phyloP scores from a whole-genome alignment of 148 eudicot genomes.

The Rhododendron molle region DNA sequence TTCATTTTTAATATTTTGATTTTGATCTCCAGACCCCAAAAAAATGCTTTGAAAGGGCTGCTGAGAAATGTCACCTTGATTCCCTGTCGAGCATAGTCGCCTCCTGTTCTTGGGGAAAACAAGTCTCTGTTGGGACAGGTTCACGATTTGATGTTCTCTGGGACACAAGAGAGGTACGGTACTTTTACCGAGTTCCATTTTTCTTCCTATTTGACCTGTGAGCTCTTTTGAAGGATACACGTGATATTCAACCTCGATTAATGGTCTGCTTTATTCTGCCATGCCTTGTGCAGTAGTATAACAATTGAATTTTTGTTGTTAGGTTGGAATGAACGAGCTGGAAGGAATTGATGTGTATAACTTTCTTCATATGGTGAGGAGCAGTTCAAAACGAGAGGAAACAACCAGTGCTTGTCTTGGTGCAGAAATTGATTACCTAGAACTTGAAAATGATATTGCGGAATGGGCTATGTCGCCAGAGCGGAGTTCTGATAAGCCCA shows the following conservation, averaged over 20 bases:
- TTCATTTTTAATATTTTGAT: not conserved
- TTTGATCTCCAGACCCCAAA: slow-evolving; percentile 59
- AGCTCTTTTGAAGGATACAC: not conserved
- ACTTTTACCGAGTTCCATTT: not conserved
- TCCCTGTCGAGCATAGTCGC: slow-evolving; percentile 82
- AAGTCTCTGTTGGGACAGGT: slow-evolving; percentile 92
- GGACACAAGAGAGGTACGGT: slow-evolving; percentile 68
- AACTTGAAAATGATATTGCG: slow-evolving; percentile 40
- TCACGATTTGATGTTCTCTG: slow-evolving; percentile 75
- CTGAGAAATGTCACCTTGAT: slow-evolving; percentile 88
- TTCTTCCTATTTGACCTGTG: not conserved
- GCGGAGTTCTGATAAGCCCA: slow-evolving; percentile 43
- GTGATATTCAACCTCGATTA: not conserved
- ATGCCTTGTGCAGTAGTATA: not conserved
- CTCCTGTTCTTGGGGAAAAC: slow-evolving; percentile 98
- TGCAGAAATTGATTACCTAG: slow-evolving; percentile 57
- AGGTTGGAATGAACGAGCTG: slow-evolving; percentile 42
- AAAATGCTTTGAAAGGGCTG: slow-evolving; percentile 90
- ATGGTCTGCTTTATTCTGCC: not conserved
- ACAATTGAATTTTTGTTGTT: slow-evolving; percentile 13
- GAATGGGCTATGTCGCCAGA: slow-evolving; percentile 64
- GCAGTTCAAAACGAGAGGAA: slow-evolving; percentile 38
- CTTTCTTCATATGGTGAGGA: slow-evolving; percentile 65
- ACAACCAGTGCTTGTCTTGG: slow-evolving; percentile 60
- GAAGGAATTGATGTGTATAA: slow-evolving; percentile 60